phyloP scores from a whole-genome alignment of 345 rosid genomes.

The Nephelium lappaceum region DNA sequence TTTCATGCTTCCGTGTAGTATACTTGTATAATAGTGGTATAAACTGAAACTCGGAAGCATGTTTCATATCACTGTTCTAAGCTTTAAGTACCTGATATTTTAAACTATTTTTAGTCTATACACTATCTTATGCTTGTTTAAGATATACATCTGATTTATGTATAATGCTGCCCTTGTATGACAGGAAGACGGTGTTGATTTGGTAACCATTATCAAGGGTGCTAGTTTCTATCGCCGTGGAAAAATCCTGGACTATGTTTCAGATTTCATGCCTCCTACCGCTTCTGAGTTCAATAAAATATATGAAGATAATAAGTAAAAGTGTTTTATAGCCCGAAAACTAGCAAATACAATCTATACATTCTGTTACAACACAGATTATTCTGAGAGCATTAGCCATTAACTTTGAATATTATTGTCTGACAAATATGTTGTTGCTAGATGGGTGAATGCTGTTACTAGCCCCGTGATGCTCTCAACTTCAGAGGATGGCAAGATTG shows the following conservation, averaged over 20 bases:
- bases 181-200: conserved; percentile 20
- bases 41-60: no score
- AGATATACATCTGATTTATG: neutral
- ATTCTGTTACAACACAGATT: no score
- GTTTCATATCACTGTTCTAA: no score
- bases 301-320: conserved; percentile 30
- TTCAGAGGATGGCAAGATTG: conserved; percentile 48
- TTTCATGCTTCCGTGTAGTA: no score
- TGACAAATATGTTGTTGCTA: conserved; percentile 1
- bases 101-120: no score
- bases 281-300: conserved; percentile 42
- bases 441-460: conserved; percentile 6
- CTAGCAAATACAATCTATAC: no score
- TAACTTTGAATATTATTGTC: neutral
- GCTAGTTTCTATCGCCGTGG: conserved; percentile 61
- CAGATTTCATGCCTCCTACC: conserved; percentile 64
- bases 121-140: neutral
- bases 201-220: conserved; percentile 63
- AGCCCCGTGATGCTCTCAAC: conserved; percentile 51
- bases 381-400: neutral
- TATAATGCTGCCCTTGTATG: neutral
- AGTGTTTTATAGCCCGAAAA: neutral
- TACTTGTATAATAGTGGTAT: no score
- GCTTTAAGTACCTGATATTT: no score
- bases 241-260: conserved; percentile 40